Percentiles rank a stretch among this genome's conserved stretches.
These are phyloP conservation scores for Tolypocladium pustulatum DNA, from an alignment of 2,329 filamentous ascomycete species.

Conservation along the genomic window DNA sequence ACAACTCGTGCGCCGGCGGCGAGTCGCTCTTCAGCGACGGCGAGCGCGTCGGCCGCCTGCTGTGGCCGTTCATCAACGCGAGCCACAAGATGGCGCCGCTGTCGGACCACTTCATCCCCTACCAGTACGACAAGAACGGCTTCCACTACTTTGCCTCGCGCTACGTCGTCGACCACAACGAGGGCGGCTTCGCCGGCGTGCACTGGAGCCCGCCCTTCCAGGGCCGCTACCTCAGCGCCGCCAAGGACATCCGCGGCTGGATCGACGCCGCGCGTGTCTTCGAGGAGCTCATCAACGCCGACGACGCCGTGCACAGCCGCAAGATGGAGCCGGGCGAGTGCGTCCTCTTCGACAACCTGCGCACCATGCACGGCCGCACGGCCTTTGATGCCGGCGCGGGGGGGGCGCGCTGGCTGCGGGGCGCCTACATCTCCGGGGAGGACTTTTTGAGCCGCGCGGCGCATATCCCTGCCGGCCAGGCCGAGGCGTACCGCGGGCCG, in stretches of 20 bases:
- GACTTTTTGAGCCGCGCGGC: constrained; percentile 28
- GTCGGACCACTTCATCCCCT: constrained; percentile 33
- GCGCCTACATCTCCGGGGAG: constrained; percentile 62
- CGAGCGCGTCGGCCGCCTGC: constrained; percentile 43
- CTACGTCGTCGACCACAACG: constrained; percentile 36
- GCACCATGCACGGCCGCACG: constrained; percentile 73
- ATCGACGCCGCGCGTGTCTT: constrained; percentile 44
- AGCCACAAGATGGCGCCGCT: constrained; percentile 6
- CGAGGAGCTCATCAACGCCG: constrained; percentile 44
- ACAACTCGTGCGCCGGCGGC: constrained; percentile 69
- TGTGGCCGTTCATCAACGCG: constrained; percentile 12
- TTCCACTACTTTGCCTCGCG: constrained; percentile 51
- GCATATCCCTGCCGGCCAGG: constrained; percentile 16
- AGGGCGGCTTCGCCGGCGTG: constrained; percentile 14
- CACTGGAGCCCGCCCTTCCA: constrained; percentile 78
- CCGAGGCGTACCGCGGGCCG: constrained; percentile 12
- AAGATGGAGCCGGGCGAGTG: constrained; percentile 75
- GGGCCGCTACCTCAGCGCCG: constrained; percentile 29
- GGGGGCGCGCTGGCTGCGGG: constrained; percentile 72
- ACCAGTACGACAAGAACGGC: constrained; percentile 59
- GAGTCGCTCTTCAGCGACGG: constrained; percentile 80
- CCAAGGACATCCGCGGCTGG: constrained; percentile 25
- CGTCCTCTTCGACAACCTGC: constrained; percentile 83
- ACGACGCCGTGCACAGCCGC: constrained; percentile 53
- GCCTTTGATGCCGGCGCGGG: constrained; percentile 55